Conservation (phyloP, 2,329 filamentous ascomycete genomes). For the Clonostachys solani region DNA sequence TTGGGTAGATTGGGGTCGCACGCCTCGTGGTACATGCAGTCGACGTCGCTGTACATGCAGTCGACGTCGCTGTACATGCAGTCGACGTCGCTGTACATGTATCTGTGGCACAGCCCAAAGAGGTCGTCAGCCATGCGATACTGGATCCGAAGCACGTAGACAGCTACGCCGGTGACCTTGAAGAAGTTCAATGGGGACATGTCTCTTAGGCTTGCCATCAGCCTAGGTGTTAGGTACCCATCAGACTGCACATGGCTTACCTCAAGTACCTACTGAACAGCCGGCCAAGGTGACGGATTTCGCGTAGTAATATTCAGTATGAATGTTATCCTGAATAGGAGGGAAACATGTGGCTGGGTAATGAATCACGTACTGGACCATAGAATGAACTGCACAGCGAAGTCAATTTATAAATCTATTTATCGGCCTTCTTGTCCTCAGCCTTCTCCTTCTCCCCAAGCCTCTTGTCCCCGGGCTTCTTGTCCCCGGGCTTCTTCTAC, state of each 20-base stretch:
- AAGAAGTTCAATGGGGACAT: constrained; percentile 3
- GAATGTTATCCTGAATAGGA: constrained; percentile 13
- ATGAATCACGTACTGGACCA: too few species aligned
- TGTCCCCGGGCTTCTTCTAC: too few species aligned
- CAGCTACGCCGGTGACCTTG: neutral
- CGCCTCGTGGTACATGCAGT: too few species aligned
- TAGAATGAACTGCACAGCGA: too few species aligned
- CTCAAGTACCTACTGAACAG: constrained; percentile 3
- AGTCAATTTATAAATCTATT: too few species aligned
- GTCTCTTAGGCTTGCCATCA: too few species aligned
- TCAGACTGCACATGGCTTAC: too few species aligned
- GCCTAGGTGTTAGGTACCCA: too few species aligned
- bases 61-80: neutral
- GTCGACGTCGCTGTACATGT: neutral
- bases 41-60: neutral
- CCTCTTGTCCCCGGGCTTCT: too few species aligned
- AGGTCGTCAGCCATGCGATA: neutral
- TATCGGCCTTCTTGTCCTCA: too few species aligned
- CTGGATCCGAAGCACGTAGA: neutral
- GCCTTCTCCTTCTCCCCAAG: too few species aligned
- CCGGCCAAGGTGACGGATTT: neutral
- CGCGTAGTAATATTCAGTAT: too few species aligned
- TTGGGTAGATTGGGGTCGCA: neutral
- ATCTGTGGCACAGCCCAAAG: neutral
- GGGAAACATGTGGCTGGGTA: constrained; percentile 4